A percentile compares a stretch with the other conserved stretches of the same genome.
phyloP scores from a whole-genome alignment of 495 filamentous ascomycete species.

The Hyphodiscus hymeniophilus region DNA sequence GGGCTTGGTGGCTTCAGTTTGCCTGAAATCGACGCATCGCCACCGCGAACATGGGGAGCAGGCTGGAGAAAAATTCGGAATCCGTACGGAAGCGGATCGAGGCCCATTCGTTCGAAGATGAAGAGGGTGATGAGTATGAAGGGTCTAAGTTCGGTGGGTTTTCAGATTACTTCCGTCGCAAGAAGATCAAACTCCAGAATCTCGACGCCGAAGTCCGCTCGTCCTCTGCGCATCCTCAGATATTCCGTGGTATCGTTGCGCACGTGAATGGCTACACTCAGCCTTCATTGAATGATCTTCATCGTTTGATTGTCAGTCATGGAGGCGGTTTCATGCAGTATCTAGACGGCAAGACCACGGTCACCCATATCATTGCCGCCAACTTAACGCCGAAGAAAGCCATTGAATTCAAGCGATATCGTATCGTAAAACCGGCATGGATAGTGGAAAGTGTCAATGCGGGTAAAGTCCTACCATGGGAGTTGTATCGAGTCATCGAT shows the following conservation, averaged over 20 bases:
- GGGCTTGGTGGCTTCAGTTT: too few species aligned
- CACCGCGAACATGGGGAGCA: slow-evolving; percentile 58
- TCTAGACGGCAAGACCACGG: slow-evolving; percentile 84
- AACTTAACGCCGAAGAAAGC: slow-evolving; percentile 85
- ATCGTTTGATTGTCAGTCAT: slow-evolving; percentile 77
- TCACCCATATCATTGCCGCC: slow-evolving; percentile 91
- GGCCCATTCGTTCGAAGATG: slow-evolving; percentile 49
- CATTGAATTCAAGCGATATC: slow-evolving; percentile 75
- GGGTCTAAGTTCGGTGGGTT: slow-evolving; percentile 82
- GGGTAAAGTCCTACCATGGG: slow-evolving; percentile 77
- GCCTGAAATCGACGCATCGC: neutral
- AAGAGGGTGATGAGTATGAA: slow-evolving; percentile 87
- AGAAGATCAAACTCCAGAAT: slow-evolving; percentile 94
- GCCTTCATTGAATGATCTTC: slow-evolving; percentile 79
- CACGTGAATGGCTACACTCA: slow-evolving; percentile 93
- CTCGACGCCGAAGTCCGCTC: slow-evolving; percentile 72
- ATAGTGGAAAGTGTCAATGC: slow-evolving; percentile 79
- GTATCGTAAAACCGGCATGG: slow-evolving; percentile 96
- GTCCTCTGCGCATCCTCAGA: slow-evolving; percentile 62
- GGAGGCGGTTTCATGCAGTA: slow-evolving; percentile 93
- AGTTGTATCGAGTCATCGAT: slow-evolving; percentile 70
- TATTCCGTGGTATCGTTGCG: slow-evolving; percentile 84
- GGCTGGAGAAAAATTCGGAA: slow-evolving; percentile 66
- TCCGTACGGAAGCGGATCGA: slow-evolving; percentile 79
- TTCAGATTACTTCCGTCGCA: slow-evolving; percentile 81